Conservation (phyloP, 768 basidiomycete species). For the Lactarius quietus region DNA sequence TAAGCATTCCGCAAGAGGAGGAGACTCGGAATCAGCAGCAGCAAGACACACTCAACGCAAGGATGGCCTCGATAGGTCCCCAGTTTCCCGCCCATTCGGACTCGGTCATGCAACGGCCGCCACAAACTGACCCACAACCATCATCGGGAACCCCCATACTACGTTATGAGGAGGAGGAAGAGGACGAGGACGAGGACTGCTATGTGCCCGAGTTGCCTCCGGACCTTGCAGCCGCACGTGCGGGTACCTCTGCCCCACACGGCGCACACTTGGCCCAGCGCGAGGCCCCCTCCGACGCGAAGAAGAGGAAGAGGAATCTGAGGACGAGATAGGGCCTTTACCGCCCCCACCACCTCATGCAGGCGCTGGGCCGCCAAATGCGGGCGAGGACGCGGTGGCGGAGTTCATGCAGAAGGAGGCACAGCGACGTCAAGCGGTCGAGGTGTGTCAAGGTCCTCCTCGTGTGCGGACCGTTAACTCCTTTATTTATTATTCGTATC, state of each 20-base stretch:
- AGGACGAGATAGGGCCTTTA: constrained; percentile 81
- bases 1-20: not conserved
- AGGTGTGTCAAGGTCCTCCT: constrained; percentile 39
- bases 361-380: constrained; percentile 10
- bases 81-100: constrained; percentile 29
- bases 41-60: not conserved
- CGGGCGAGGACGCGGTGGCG: constrained; percentile 57
- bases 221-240: constrained; percentile 50
- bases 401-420: constrained; percentile 88
- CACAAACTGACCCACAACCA: not conserved
- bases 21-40: not conserved
- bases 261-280: constrained; percentile 50
- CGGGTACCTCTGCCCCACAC: constrained; percentile 27
- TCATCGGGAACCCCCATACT: constrained; percentile 8
- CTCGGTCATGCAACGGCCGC: not conserved
- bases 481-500: not conserved
- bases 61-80: constrained; percentile 29
- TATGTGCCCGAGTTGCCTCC: constrained; percentile 75
- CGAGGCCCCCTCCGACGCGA: constrained; percentile 39
- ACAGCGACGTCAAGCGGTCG: constrained; percentile 62
- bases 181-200: constrained; percentile 62
- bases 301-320: constrained; percentile 46
- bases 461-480: not conserved
- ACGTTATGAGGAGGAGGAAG: constrained; percentile 32
- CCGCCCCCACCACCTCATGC: constrained; percentile 47